Evolutionary conservation across 2,329 filamentous ascomycete genomes (phyloP), one percentile per base, ranked within the genome.

Genomic region (Ophiocordyceps camponoti-leonardi): DNA sequence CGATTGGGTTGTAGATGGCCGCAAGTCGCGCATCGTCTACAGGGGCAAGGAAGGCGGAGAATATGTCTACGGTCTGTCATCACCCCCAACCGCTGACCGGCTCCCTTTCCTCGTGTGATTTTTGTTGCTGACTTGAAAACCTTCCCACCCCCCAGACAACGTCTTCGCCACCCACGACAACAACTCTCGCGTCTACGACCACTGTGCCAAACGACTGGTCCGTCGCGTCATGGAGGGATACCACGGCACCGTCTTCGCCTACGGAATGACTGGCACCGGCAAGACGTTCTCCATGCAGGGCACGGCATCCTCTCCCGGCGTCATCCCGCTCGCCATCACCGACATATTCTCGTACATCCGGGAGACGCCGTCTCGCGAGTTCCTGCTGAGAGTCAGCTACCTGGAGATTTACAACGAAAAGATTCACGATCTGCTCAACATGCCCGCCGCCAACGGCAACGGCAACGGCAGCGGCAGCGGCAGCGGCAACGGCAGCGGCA

Each of bases 251-350:
- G 92, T 98, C 22, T 96, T 98, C 61, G 90, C 90, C 18, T 98
- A 98, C 61, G 92, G 92, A 58, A 96, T 96, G 88, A 98, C 92
- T 4, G 92, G 92, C 50, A 96, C 92, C 0, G 92, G 92, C 53
- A 98, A 98, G 68, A 98, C 92, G 1, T 98, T 96, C 61, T 96
- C 90, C 37, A 98, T 98, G 92, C 92, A 98, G 67, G 92, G 92
- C 54, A 98, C 92, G 12, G 87, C 88, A 42, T 86, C 85, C 3
- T 94, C 87, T 37, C 92, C 92, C 1, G 92, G 92, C 66, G 92
- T 98, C 26, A 98, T 98, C 46, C 92, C 92, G 7, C 71, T 96
- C 37, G 92, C 92, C 37, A 96, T 98, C 54, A 96, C 92, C 50
- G 92, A 98, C 59, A 98, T 98, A 45, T 98, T 98, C 63, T 96